A percentile compares a stretch with the other conserved stretches of the same genome.
Conservation (phyloP, 257 asterid species). For the Solanum corneliomulleri region DNA sequence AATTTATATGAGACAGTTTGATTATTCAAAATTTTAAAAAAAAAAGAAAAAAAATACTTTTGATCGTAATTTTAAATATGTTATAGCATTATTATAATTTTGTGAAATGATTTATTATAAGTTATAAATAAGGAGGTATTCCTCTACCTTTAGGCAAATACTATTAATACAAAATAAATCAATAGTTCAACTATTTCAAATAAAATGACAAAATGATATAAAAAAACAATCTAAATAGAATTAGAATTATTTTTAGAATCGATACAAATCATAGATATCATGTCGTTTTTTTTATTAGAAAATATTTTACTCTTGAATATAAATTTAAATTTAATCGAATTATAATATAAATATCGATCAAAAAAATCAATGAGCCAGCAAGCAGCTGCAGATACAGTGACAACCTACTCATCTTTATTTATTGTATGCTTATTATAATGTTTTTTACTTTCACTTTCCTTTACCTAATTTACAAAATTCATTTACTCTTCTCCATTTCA, state of each 20-base stretch:
- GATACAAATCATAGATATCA: background rate
- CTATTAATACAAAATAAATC: background rate
- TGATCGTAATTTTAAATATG: background rate
- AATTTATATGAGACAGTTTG: background rate
- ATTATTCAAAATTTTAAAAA: background rate
- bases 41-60: background rate
- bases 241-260: background rate
- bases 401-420: background rate
- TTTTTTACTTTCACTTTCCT: background rate
- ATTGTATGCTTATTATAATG: background rate
- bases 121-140: background rate
- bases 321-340: background rate
- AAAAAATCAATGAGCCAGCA: background rate
- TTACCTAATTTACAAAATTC: background rate
- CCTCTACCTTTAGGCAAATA: background rate
- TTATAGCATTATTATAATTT: too few relatives aligned
- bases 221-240: background rate
- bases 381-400: background rate
- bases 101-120: background rate
- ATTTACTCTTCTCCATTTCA: background rate
- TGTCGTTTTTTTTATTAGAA: background rate
- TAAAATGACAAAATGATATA: background rate
- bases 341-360: background rate
- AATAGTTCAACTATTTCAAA: background rate
- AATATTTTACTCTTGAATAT: accelerated